These are phyloP conservation scores for Capsicum rhomboideum DNA, from an alignment of 257 asterid genomes.

Conservation along the genomic window DNA sequence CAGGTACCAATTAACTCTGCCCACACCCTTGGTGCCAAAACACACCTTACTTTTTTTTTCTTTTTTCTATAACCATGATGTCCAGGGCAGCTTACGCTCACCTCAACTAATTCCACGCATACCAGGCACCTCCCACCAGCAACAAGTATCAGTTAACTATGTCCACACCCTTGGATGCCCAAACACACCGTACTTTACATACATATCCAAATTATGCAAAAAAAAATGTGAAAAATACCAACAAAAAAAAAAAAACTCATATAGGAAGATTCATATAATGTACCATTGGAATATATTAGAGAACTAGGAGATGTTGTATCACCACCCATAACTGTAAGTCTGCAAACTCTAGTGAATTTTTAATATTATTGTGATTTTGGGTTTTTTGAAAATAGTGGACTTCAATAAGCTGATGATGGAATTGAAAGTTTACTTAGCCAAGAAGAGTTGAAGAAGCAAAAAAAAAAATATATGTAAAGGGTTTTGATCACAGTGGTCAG, in stretches of 20 bases:
- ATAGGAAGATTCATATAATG: not conserved
- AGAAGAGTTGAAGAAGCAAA: not conserved
- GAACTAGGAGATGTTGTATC: conserved; percentile 1
- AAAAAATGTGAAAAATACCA: not conserved
- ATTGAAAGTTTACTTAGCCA: not conserved
- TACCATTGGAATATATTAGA: conserved; percentile 28
- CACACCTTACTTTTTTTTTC: too few species aligned
- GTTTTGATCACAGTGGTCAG: not conserved
- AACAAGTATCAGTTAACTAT: not conserved
- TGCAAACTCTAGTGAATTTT: not conserved
- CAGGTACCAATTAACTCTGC: not conserved
- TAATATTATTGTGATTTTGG: not conserved
- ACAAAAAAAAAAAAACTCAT: not conserved
- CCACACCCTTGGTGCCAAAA: too few species aligned
- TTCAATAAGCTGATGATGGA: not conserved
- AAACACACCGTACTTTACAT: not conserved
- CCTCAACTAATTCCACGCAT: not conserved
- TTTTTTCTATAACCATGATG: too few species aligned
- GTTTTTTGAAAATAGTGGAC: not conserved
- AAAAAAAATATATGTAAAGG: not conserved
- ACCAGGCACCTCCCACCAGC: not conserved
- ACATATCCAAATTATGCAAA: not conserved
- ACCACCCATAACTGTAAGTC: conserved; percentile 44
- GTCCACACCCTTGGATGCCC: too few species aligned
- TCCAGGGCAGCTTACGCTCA: too few species aligned